These are phyloP conservation scores for Trichoderma sp. DNA, from an alignment of 2,329 filamentous ascomycete genomes.

Conservation along the genomic window DNA sequence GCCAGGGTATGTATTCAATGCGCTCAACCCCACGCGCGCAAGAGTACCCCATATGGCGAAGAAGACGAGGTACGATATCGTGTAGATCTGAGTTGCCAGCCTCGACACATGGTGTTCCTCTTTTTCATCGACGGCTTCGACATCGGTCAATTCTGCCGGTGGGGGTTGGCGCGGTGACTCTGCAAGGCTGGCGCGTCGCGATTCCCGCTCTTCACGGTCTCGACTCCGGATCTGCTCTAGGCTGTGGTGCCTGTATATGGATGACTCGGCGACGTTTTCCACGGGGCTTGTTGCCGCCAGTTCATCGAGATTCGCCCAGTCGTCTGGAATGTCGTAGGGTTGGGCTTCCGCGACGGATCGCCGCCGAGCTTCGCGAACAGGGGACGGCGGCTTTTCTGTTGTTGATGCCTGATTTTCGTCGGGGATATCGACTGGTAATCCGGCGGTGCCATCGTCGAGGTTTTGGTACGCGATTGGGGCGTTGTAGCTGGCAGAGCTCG, in stretches of 20 bases:
- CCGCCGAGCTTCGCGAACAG: neutral
- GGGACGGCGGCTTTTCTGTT: neutral
- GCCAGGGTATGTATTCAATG: conserved; percentile 74
- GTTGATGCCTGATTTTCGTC: neutral
- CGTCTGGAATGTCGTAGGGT: conserved; percentile 27
- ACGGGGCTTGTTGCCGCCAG: conserved; percentile 33
- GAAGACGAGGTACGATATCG: conserved; percentile 76
- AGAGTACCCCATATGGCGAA: conserved; percentile 85
- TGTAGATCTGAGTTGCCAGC: conserved; percentile 61
- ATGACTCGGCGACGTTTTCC: conserved; percentile 20
- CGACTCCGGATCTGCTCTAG: conserved; percentile 21
- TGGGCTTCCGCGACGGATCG: neutral
- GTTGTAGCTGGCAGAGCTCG: conserved; percentile 24
- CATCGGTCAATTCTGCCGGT: neutral
- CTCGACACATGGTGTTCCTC: conserved; percentile 40
- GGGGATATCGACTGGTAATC: conserved; percentile 18
- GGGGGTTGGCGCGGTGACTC: conserved; percentile 18
- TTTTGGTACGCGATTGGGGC: conserved; percentile 37
- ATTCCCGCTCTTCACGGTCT: conserved; percentile 16
- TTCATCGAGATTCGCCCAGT: conserved; percentile 45
- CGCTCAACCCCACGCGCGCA: conserved; percentile 75
- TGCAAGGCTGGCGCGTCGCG: conserved; percentile 18
- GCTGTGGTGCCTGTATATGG: conserved; percentile 20
- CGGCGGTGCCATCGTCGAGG: conserved; percentile 41
- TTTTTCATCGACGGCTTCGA: conserved; percentile 6